phyloP scores from a whole-genome alignment of 1,284 basidiomycete species.

The Paramarasmius palmivorus region DNA sequence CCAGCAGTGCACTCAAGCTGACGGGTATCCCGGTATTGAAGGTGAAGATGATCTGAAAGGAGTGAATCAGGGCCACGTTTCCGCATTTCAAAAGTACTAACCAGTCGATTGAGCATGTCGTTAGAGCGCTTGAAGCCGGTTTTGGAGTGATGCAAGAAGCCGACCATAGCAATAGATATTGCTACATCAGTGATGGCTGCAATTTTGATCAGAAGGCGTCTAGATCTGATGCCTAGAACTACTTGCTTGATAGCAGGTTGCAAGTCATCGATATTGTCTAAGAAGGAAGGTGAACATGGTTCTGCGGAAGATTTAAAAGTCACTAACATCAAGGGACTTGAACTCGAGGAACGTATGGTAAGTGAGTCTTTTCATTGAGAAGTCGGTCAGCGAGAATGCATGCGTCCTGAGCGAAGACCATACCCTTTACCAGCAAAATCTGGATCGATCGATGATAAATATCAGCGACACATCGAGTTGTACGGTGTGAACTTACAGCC shows the following conservation, averaged over 20 bases:
- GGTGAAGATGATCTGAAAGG: constrained; percentile 19
- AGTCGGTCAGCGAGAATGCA: background rate
- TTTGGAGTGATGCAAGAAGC: constrained; percentile 15
- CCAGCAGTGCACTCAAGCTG: constrained; percentile 17
- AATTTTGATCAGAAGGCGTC: background rate
- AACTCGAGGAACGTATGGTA: constrained; percentile 15
- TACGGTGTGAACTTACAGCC: background rate
- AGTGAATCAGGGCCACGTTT: background rate
- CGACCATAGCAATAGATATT: constrained; percentile 16
- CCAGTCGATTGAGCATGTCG: constrained; percentile 20
- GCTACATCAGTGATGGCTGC: constrained; percentile 16
- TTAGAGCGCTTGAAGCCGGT: constrained; percentile 15
- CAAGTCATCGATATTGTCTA: constrained; percentile 19
- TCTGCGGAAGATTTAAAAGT: background rate
- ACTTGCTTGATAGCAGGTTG: constrained; percentile 13
- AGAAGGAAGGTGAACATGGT: background rate
- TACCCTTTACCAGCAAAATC: background rate
- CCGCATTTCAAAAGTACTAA: background rate
- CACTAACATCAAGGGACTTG: constrained; percentile 13
- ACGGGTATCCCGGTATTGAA: constrained; percentile 21
- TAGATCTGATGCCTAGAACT: background rate
- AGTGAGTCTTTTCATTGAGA: constrained; percentile 1
- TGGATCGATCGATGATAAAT: background rate
- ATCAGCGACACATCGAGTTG: background rate
- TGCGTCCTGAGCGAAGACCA: too few species aligned